Evolutionary conservation across 768 basidiomycete genomes (phyloP).

Genomic region (Termitomyces sp.): DNA sequence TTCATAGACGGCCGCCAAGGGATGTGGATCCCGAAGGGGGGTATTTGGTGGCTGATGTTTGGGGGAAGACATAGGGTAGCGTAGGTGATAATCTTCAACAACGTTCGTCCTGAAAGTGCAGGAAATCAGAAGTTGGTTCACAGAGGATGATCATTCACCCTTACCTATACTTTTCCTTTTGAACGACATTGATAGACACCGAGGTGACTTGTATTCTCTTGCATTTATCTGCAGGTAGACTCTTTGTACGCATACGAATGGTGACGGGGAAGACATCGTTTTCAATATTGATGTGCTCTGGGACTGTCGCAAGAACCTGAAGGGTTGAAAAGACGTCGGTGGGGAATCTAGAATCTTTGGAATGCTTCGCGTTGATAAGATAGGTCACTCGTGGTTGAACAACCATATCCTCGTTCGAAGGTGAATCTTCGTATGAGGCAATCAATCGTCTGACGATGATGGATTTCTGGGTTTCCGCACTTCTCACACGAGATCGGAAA

Average conservation of each 20-base stretch:
- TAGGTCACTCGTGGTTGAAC: slow-evolving; percentile 52
- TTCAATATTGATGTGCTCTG: slow-evolving; percentile 46
- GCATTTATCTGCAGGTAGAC: slow-evolving; percentile 45
- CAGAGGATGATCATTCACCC: slow-evolving; percentile 14
- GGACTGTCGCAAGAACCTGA: slow-evolving; percentile 61
- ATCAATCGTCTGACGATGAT: neutral
- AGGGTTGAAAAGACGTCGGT: slow-evolving; percentile 55
- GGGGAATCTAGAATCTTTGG: slow-evolving; percentile 37
- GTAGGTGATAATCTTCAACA: slow-evolving; percentile 36
- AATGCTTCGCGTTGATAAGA: slow-evolving; percentile 35
- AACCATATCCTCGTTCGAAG: slow-evolving; percentile 26
- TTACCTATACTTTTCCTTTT: slow-evolving; percentile 67
- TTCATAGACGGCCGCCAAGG: slow-evolving; percentile 50
- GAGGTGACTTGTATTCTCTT: slow-evolving; percentile 52
- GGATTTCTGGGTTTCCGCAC: slow-evolving; percentile 34
- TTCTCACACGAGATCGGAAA: slow-evolving; percentile 43
- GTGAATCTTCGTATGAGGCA: neutral
- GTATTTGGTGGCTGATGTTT: slow-evolving; percentile 60
- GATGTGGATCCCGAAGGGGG: slow-evolving; percentile 54
- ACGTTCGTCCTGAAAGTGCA: slow-evolving; percentile 33
- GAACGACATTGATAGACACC: slow-evolving; percentile 55
- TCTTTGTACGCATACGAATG: slow-evolving; percentile 57
- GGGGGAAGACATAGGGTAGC: slow-evolving; percentile 54
- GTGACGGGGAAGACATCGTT: slow-evolving; percentile 49
- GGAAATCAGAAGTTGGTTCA: neutral